A percentile compares a stretch with the other conserved stretches of the same genome.
phyloP scores from a whole-genome alignment of 768 basidiomycete genomes.

The Termitomyces sp. region DNA sequence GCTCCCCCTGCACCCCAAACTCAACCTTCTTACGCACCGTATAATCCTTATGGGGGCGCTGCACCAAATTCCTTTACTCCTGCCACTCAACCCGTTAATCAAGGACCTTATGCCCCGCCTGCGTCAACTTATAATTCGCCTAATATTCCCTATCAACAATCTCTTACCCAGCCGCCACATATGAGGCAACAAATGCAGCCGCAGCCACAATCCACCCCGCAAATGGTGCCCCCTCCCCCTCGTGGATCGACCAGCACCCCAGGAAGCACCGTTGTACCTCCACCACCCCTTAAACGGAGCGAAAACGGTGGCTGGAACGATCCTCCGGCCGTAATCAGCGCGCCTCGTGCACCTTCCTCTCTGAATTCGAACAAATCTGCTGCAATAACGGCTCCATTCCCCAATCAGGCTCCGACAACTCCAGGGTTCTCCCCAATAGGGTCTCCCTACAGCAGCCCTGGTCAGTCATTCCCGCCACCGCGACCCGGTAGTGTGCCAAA shows the following conservation, averaged over 20 bases:
- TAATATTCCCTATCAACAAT: constrained; percentile 14
- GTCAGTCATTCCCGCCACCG: constrained; percentile 51
- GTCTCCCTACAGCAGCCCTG: constrained; percentile 39
- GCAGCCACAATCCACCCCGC: constrained; percentile 26
- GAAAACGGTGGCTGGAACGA: constrained; percentile 92
- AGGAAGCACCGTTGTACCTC: constrained; percentile 21
- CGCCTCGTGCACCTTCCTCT: constrained; percentile 47
- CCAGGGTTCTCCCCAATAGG: constrained; percentile 37
- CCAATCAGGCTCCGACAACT: constrained; percentile 45
- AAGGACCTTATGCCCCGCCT: constrained; percentile 26
- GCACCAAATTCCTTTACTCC: constrained; percentile 16
- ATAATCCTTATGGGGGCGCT: constrained; percentile 6
- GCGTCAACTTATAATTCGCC: constrained; percentile 11
- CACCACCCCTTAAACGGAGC: constrained; percentile 50
- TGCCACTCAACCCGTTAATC: constrained; percentile 17
- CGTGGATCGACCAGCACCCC: constrained; percentile 25
- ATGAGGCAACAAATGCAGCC: constrained; percentile 23
- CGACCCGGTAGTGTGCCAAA: constrained; percentile 56
- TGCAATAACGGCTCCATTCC: constrained; percentile 87
- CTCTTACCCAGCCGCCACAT: constrained; percentile 35
- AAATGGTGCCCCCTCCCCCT: constrained; percentile 39
- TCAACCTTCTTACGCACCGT: constrained; percentile 9
- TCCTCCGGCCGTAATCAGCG: constrained; percentile 49
- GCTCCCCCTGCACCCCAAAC: constrained; percentile 9
- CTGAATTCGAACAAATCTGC: constrained; percentile 47